Evolutionary conservation across 176 grass and related monocot species (phyloP).

Genomic region (Rhynchospora pubera): DNA sequence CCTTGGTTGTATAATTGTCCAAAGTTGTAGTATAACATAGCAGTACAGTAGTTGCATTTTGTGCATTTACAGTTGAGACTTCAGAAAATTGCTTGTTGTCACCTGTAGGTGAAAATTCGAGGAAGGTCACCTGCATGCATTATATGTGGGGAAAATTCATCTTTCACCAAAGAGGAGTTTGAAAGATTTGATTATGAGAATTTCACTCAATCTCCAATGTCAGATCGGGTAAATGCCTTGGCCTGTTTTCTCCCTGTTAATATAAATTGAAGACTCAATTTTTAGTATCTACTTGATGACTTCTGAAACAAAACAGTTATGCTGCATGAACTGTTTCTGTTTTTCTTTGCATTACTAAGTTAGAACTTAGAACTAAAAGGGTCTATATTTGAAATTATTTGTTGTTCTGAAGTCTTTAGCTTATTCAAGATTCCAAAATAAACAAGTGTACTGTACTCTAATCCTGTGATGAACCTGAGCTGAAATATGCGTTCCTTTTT

Average conservation of each 20-base stretch:
- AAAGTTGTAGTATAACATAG: neutral
- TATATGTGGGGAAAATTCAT: conserved; percentile 56
- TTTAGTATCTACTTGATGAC: neutral
- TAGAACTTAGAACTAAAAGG: neutral
- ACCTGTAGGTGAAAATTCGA: conserved; percentile 70
- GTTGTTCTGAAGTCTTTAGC: neutral
- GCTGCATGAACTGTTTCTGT: neutral
- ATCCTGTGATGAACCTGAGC: neutral
- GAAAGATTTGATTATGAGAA: conserved; percentile 80
- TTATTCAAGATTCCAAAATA: neutral
- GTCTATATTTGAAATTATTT: neutral
- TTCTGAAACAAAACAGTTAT: neutral
- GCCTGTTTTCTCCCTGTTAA: neutral
- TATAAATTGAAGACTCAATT: neutral
- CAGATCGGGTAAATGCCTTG: conserved; percentile 51
- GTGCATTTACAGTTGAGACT: neutral
- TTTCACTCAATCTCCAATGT: conserved; percentile 87
- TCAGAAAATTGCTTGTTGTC: neutral
- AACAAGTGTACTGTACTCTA: neutral
- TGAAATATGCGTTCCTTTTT: neutral
- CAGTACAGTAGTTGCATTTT: neutral
- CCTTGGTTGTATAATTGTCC: neutral
- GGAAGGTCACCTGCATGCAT: conserved; percentile 56
- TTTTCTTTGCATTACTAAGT: neutral
- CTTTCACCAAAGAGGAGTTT: conserved; percentile 54